phyloP scores from a whole-genome alignment of 176 grass and related monocot species.

The Hordeum vulgare region DNA sequence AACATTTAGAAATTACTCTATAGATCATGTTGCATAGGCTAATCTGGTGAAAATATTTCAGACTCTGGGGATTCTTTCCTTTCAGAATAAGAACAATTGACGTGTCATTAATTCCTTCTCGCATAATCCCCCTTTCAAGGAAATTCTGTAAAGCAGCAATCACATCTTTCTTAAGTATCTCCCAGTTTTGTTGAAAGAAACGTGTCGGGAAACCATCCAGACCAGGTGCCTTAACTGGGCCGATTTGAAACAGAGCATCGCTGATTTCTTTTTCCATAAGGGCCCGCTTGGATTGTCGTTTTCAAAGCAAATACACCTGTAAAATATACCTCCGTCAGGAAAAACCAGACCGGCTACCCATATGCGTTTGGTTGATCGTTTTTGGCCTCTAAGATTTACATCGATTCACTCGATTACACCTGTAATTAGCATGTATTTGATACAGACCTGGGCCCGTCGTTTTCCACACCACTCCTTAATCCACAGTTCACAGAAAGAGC shows the following conservation, averaged over 20 bases:
- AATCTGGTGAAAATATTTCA: background rate
- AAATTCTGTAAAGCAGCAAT: fast-evolving
- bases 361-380: no score
- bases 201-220: background rate
- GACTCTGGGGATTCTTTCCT: fast-evolving
- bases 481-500: background rate
- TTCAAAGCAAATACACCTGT: no score
- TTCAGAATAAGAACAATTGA: background rate
- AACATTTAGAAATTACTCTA: background rate
- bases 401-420: no score
- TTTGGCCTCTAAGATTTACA: no score
- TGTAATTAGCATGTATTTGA: no score
- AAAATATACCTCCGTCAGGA: no score
- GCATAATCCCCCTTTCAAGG: background rate
- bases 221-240: background rate
- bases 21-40: background rate
- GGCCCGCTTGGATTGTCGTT: no score
- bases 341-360: no score
- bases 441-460: no score
- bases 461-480: no score
- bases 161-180: background rate
- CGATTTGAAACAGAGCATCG: background rate
- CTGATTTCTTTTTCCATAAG: background rate
- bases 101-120: background rate
- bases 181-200: background rate